phyloP scores from a whole-genome alignment of 1,139 yeast species.

The Candida sp. region DNA sequence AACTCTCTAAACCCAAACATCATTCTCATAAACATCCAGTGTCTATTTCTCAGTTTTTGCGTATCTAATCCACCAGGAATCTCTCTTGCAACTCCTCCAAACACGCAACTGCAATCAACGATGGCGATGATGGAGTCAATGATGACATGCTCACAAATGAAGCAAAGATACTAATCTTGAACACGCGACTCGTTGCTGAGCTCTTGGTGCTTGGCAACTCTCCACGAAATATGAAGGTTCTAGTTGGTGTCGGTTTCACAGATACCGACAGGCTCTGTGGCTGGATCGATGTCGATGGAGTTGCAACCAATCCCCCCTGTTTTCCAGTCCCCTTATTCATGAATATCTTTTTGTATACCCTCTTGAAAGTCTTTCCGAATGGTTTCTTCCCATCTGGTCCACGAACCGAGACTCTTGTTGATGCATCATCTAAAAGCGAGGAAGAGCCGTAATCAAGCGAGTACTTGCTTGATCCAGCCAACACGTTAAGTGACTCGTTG shows the following conservation, averaged over 20 bases:
- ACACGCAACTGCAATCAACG: not conserved
- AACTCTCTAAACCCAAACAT: not conserved
- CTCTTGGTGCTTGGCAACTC: not conserved
- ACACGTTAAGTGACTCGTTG: not conserved
- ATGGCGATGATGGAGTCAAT: not conserved
- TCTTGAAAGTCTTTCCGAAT: not conserved
- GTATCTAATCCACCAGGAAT: not conserved
- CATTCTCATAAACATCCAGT: not conserved
- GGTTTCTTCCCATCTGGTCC: not conserved
- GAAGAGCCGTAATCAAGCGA: not conserved
- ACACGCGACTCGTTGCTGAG: not conserved
- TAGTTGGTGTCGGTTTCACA: not conserved
- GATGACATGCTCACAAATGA: not conserved
- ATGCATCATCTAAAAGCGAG: not conserved
- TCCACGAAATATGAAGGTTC: not conserved
- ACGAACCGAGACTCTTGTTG: not conserved
- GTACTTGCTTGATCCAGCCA: conserved; percentile 2
- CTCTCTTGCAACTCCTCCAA: not conserved
- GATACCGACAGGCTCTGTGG: no score
- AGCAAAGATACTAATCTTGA: not conserved
- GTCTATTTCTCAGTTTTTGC: not conserved
- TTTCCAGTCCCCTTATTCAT: not conserved
- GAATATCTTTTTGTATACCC: conserved; percentile 1
- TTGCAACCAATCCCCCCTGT: no score
- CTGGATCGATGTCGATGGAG: not conserved